Evolutionary conservation across 768 basidiomycete genomes (phyloP).

Genomic region (Boletus patriciae): DNA sequence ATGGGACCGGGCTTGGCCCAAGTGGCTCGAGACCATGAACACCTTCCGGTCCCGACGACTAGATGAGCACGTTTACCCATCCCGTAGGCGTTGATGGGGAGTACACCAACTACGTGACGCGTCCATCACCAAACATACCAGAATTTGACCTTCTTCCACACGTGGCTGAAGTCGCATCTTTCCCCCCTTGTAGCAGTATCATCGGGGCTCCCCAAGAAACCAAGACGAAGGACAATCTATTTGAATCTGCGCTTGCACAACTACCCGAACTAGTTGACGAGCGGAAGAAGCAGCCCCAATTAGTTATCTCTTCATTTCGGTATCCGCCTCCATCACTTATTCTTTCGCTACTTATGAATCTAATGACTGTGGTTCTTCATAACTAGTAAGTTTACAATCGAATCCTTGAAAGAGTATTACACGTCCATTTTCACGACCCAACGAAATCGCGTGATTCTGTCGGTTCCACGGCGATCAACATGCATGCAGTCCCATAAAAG

Average conservation of each 20-base stretch:
- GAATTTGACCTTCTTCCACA: neutral
- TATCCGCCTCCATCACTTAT: no score
- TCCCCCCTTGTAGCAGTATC: neutral
- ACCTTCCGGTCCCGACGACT: neutral
- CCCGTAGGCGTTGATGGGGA: neutral
- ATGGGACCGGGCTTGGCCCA: neutral
- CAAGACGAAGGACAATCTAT: neutral
- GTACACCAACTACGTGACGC: neutral
- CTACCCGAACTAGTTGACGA: neutral
- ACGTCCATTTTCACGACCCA: neutral
- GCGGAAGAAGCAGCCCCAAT: neutral
- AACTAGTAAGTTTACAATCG: no score
- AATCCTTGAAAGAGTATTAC: neutral
- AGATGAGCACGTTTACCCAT: neutral
- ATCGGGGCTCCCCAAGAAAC: neutral
- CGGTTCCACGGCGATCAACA: constrained; percentile 8
- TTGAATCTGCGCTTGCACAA: neutral
- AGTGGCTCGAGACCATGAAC: neutral
- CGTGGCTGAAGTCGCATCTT: neutral
- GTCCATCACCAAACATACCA: neutral
- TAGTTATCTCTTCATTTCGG: no score
- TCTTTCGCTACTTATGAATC: no score
- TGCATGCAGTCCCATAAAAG: constrained; percentile 18
- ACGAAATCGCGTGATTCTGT: neutral
- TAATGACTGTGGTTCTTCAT: no score